Conservation (phyloP, 495 filamentous ascomycete genomes). For the Talaromyces nanjingensis region DNA sequence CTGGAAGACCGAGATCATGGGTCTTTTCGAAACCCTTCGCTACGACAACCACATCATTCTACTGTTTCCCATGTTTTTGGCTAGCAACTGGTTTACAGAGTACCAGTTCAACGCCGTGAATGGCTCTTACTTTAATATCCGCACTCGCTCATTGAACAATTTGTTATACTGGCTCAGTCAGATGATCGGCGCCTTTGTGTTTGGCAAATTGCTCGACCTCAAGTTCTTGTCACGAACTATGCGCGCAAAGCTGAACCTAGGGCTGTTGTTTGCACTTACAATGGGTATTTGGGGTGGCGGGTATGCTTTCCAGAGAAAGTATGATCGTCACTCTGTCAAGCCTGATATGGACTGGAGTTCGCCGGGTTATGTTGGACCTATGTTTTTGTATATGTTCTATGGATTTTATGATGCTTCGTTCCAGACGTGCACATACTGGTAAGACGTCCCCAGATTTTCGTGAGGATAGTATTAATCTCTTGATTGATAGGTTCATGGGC, state of each 20-base stretch:
- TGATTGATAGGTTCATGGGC: slow-evolving; percentile 70
- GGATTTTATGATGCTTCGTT: slow-evolving; percentile 85
- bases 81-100: slow-evolving; percentile 46
- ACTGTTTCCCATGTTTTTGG: slow-evolving; percentile 79
- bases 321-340: slow-evolving; percentile 44
- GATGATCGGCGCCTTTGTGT: slow-evolving; percentile 74
- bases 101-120: slow-evolving; percentile 50
- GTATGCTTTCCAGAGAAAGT: slow-evolving; percentile 66
- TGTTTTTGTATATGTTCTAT: slow-evolving; percentile 93
- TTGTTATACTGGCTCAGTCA: slow-evolving; percentile 83
- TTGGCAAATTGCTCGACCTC: slow-evolving; percentile 71
- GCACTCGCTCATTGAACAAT: slow-evolving; percentile 76
- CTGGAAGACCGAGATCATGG: slow-evolving; percentile 69
- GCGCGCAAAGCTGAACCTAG: slow-evolving; percentile 68
- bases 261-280: slow-evolving; percentile 62
- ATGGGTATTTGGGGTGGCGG: slow-evolving; percentile 85
- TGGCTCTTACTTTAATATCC: slow-evolving; percentile 68
- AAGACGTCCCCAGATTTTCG: slow-evolving; percentile 20
- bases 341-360: slow-evolving; percentile 50
- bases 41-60: slow-evolving; percentile 71
- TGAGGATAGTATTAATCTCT: slow-evolving; percentile 3
- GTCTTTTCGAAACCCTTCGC: slow-evolving; percentile 67
- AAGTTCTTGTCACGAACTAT: slow-evolving; percentile 54
- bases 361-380: slow-evolving; percentile 66
- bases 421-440: slow-evolving; percentile 87